Conservation (phyloP, 306 rosid species). For the Lathyrus tuberosus region DNA sequence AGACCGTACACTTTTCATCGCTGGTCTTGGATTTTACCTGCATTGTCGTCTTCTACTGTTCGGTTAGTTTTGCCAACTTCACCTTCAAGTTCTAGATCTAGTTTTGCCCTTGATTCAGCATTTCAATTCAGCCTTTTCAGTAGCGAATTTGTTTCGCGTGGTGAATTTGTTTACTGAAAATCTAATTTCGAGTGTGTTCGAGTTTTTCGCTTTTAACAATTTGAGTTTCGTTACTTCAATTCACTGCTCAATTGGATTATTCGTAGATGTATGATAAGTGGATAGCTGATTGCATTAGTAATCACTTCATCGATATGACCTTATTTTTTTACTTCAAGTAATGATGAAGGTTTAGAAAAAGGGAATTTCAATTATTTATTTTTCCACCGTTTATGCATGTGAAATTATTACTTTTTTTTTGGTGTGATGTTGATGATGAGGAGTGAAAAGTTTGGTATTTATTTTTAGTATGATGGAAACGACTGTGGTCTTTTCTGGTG, state of each 20-base stretch:
- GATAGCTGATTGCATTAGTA: background rate
- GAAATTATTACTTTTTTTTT: slow-evolving; percentile 32
- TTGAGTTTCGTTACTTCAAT: background rate
- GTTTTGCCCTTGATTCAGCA: background rate
- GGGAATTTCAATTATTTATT: background rate
- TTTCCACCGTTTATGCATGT: slow-evolving; percentile 16
- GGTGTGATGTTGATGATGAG: slow-evolving; percentile 28
- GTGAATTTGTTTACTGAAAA: background rate
- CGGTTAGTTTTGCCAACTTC: slow-evolving; percentile 41
- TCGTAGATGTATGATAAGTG: no score
- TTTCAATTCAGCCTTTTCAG: background rate
- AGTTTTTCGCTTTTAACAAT: background rate
- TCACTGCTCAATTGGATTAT: slow-evolving; percentile 17
- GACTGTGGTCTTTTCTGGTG: slow-evolving; percentile 38
- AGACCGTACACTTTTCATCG: background rate
- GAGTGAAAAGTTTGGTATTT: slow-evolving; percentile 17
- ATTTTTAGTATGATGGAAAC: slow-evolving; percentile 37
- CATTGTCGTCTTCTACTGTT: slow-evolving; percentile 34
- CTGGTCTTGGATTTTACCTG: slow-evolving; percentile 6
- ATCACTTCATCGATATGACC: background rate
- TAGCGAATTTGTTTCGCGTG: background rate
- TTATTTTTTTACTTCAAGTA: background rate
- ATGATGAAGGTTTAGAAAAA: background rate
- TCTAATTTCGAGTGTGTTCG: background rate
- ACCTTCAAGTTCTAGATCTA: slow-evolving; percentile 46